Conservation (phyloP, 345 rosid species). For the Eucalyptus virginea region DNA sequence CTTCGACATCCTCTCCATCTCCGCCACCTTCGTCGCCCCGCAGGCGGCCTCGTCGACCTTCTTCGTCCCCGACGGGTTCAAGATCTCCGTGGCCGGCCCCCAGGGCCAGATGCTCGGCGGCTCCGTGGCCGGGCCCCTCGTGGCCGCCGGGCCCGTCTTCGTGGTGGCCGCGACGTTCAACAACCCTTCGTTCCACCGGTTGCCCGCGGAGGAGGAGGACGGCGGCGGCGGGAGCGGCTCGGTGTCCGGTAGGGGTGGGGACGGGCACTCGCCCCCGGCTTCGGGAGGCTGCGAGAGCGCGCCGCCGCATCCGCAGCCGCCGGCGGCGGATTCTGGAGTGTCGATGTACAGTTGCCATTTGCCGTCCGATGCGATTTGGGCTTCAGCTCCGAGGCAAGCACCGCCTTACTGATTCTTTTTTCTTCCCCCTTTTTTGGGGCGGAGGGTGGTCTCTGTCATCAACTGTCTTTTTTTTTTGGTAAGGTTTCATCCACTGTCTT, state of each 20-base stretch:
- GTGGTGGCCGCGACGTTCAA: conserved; percentile 1
- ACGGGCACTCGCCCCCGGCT: conserved; percentile 33
- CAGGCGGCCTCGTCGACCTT: conserved; percentile 34
- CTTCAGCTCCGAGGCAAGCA: conserved; percentile 48
- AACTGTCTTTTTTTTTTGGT: background rate
- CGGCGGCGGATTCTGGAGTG: conserved; percentile 40
- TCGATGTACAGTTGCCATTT: conserved; percentile 62
- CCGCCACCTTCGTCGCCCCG: conserved; percentile 70
- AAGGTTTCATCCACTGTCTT: background rate
- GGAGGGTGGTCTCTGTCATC: background rate
- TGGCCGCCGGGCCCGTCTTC: conserved; percentile 6
- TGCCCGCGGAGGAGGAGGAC: conserved; percentile 12
- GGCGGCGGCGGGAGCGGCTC: conserved; percentile 18
- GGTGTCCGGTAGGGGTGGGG: conserved; percentile 30
- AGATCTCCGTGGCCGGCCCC: background rate
- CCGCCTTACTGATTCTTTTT: conserved; percentile 28
- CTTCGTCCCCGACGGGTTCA: conserved; percentile 23
- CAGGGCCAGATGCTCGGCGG: conserved; percentile 12
- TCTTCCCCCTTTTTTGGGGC: background rate
- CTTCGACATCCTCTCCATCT: conserved; percentile 77
- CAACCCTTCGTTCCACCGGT: background rate
- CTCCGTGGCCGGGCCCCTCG: background rate
- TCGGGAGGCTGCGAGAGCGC: conserved; percentile 46
- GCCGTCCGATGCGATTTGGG: conserved; percentile 65
- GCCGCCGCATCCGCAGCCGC: conserved; percentile 1